phyloP scores from a whole-genome alignment of 2,329 filamentous ascomycete genomes.

The Diaporthe aspalathi region DNA sequence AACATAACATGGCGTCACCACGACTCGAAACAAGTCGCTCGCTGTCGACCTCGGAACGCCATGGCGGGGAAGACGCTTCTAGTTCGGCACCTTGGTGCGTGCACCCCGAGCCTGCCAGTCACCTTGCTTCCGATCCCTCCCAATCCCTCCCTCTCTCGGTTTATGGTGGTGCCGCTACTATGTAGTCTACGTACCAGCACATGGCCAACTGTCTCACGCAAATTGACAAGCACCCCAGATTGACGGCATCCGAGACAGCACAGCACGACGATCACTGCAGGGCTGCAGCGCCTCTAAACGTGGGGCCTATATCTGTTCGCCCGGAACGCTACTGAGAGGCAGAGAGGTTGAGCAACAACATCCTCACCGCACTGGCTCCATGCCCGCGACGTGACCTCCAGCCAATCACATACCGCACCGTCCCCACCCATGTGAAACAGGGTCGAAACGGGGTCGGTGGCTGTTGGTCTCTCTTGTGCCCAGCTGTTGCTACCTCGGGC shows the following conservation, averaged over 20 bases:
- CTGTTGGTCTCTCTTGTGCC: slow-evolving; percentile 7
- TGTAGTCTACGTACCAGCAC: no score
- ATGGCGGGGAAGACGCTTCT: slow-evolving; percentile 21
- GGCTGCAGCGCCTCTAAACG: slow-evolving; percentile 20
- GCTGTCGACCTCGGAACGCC: slow-evolving; percentile 8
- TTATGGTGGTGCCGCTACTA: not conserved
- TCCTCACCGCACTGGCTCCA: not conserved
- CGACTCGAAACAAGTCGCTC: slow-evolving; percentile 25
- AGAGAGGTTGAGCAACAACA: not conserved
- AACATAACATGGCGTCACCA: slow-evolving; percentile 13
- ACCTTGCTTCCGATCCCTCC: no score
- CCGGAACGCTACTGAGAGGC: slow-evolving; percentile 1
- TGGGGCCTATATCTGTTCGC: slow-evolving; percentile 26
- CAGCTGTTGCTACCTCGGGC: not conserved
- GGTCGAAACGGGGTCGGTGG: slow-evolving; percentile 15
- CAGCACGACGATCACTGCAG: slow-evolving; percentile 21
- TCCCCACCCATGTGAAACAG: slow-evolving; percentile 22
- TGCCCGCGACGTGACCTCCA: not conserved
- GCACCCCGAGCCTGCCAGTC: slow-evolving; percentile 13
- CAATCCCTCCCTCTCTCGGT: not conserved
- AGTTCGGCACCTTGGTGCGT: slow-evolving; percentile 2
- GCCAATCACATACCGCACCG: slow-evolving; percentile 8
- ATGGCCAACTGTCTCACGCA: slow-evolving; percentile 13
- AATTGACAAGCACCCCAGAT: slow-evolving; percentile 15
- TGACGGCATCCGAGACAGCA: slow-evolving; percentile 24